These are phyloP conservation scores for Spongiforma sp. DNA, from an alignment of 1,284 basidiomycete genomes.

Conservation along the genomic window DNA sequence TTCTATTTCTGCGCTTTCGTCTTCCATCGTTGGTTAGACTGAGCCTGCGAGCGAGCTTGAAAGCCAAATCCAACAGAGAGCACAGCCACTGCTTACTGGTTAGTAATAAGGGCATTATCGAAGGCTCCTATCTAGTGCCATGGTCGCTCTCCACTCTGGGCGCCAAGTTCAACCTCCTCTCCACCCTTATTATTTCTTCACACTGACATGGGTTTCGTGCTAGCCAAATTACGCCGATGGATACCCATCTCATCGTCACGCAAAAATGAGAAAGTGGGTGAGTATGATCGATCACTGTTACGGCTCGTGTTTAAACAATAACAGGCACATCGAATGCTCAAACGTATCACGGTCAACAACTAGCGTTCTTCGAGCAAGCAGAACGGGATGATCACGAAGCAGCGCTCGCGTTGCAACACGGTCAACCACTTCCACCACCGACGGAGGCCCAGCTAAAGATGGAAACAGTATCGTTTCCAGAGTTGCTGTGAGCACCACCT, in stretches of 20 bases:
- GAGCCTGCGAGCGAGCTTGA: background rate
- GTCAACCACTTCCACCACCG: constrained; percentile 16
- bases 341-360: constrained; percentile 1
- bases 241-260: background rate
- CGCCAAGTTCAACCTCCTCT: too few species aligned
- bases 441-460: constrained; percentile 26
- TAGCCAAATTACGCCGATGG: constrained; percentile 10
- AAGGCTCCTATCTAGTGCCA: background rate
- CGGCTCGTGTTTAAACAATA: background rate
- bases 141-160: too few species aligned
- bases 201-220: constrained; percentile 12
- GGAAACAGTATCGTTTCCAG: constrained; percentile 19
- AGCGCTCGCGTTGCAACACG: constrained; percentile 22
- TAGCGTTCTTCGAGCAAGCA: constrained; percentile 23
- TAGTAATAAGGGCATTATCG: too few species aligned
- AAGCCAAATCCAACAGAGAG: background rate
- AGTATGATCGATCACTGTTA: background rate
- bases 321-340: constrained; percentile 12
- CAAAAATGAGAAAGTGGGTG: constrained; percentile 8
- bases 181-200: background rate
- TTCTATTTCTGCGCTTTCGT: constrained; percentile 36
- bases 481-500: constrained; percentile 18
- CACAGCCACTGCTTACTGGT: background rate
- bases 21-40: constrained; percentile 22
- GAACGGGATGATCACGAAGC: constrained; percentile 24